Evolutionary conservation across 352 stramenopile genomes (phyloP).

Genomic region (Phytopythium chamaehyphon): DNA sequence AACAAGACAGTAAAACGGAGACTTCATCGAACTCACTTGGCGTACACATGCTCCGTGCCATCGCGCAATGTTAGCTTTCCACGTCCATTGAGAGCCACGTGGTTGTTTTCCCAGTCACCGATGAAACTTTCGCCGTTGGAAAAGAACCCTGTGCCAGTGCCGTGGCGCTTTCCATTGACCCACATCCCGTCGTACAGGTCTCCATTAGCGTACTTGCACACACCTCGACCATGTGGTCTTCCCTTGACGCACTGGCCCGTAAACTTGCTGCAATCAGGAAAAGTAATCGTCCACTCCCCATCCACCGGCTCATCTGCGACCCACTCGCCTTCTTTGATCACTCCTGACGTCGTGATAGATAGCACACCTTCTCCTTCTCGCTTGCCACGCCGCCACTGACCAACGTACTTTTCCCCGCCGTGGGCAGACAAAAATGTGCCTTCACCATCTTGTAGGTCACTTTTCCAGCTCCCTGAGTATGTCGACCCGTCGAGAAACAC

Average conservation of each 20-base stretch:
- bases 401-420: conserved; percentile 63
- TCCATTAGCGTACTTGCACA: conserved; percentile 81
- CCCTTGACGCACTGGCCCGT: conserved; percentile 57
- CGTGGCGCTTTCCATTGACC: conserved; percentile 77
- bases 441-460: conserved; percentile 55
- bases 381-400: conserved; percentile 53
- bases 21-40: conserved; percentile 18
- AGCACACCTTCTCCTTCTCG: conserved; percentile 51
- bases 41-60: conserved; percentile 69
- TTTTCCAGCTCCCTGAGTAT: conserved; percentile 57
- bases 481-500: conserved; percentile 45
- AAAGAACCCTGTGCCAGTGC: conserved; percentile 64
- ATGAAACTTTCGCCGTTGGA: conserved; percentile 67
- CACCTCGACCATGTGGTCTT: conserved; percentile 59
- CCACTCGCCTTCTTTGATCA: conserved; percentile 71
- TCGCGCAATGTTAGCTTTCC: conserved; percentile 65
- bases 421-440: conserved; percentile 48
- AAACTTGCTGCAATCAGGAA: conserved; percentile 73
- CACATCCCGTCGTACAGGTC: conserved; percentile 84
- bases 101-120: conserved; percentile 78
- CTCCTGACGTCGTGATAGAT: conserved; percentile 34
- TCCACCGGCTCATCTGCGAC: conserved; percentile 48
- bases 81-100: conserved; percentile 71
- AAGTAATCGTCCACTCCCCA: conserved; percentile 75
- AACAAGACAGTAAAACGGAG: background rate